Evolutionary conservation across 345 rosid genomes (phyloP).

Genomic region (Gossypium bickii): DNA sequence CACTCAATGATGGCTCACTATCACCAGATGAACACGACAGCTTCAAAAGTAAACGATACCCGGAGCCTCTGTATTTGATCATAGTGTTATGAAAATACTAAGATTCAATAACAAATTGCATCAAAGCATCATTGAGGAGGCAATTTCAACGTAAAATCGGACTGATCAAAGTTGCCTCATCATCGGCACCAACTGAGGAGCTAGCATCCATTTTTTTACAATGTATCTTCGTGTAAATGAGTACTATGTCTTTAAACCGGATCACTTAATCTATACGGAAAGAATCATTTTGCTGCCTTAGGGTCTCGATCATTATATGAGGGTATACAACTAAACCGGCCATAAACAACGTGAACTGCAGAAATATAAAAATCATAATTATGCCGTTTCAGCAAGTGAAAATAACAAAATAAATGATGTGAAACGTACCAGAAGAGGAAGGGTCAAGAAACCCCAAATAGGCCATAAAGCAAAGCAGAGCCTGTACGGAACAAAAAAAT

Average conservation of each 20-base stretch:
- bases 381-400: neutral
- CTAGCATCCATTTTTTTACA: conserved; percentile 14
- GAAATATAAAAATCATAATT: conserved; percentile 15
- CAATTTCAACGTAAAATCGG: neutral
- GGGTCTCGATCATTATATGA: conserved; percentile 57
- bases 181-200: conserved; percentile 5
- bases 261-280: conserved; percentile 64
- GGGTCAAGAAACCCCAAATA: conserved; percentile 88
- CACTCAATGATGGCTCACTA: conserved; percentile 5
- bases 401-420: neutral
- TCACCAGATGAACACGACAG: neutral
- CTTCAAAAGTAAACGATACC: neutral
- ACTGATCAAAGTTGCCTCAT: conserved; percentile 12
- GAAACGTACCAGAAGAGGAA: conserved; percentile 81
- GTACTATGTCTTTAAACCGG: conserved; percentile 24
- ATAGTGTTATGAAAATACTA: neutral
- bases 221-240: conserved; percentile 25
- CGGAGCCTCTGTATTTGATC: neutral
- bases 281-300: conserved; percentile 59
- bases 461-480: conserved; percentile 86
- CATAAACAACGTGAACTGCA: conserved; percentile 97
- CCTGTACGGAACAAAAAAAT: conserved; percentile 32
- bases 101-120: conserved; percentile 5
- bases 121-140: neutral
- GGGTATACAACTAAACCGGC: conserved; percentile 83